phyloP scores from a whole-genome alignment of 164 flowering plant genomes.

The Malania oleifera region DNA sequence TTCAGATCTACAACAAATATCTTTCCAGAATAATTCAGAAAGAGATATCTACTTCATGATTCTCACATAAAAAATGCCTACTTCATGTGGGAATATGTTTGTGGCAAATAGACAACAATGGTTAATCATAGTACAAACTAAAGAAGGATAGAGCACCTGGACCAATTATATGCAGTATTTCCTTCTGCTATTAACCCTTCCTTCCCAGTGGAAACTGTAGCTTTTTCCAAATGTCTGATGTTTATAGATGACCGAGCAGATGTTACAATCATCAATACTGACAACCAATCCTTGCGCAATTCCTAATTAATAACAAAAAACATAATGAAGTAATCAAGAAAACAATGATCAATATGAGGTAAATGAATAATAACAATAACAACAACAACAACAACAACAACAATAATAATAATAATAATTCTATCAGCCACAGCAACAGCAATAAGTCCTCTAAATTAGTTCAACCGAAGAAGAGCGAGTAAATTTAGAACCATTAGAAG shows the following conservation, averaged over 20 bases:
- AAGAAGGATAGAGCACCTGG: conserved; percentile 48
- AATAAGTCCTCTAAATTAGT: no score
- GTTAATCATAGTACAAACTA: neutral
- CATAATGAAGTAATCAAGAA: neutral
- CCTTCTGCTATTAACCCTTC: conserved; percentile 97
- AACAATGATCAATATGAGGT: neutral
- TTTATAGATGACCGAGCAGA: conserved; percentile 94
- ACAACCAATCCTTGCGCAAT: conserved; percentile 87
- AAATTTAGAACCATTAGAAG: no score
- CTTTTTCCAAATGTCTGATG: conserved; percentile 97
- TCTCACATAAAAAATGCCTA: no score
- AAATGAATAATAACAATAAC: neutral
- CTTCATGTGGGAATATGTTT: no score
- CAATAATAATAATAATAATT: neutral
- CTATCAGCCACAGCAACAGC: no score
- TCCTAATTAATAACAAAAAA: conserved; percentile 40
- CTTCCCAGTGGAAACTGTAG: conserved; percentile 98
- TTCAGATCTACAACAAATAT: no score
- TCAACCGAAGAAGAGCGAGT: no score
- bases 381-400: neutral
- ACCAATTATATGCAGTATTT: conserved; percentile 94
- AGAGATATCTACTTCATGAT: no score
- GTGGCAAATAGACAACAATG: neutral
- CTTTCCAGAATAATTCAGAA: no score
- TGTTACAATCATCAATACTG: conserved; percentile 91